Base-by-base conservation (phyloP, 768 basidiomycete species). In the Serendipita sp. region DNA sequence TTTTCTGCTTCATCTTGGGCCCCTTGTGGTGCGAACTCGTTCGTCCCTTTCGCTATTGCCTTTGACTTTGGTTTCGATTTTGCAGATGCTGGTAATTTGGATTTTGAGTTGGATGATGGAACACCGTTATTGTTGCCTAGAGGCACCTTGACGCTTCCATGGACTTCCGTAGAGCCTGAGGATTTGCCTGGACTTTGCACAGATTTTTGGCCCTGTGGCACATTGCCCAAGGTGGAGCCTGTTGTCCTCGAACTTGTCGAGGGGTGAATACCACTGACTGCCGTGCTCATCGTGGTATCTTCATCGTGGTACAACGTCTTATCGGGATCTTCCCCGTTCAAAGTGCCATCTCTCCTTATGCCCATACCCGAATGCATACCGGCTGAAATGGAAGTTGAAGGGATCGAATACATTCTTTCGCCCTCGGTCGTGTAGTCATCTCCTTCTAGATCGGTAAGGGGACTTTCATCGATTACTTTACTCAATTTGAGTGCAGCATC, bases 381-480 rank as follows among this genome's bases (percentile, higher is more conserved):
- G n/a, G 48, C 30, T 51, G n/a, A 46, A 46, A 18, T 5, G 30
- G n/a, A 51, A 2, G 48, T n/a, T n/a, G 48, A n/a, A 13, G 41
- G 41, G 13, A 41, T 23, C 8, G 48, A 8, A 32, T 60, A 60
- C 4, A n/a, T 36, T 8, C 56, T 23, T 60, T 60, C 56, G 4
- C 56, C 56, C 28, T 60, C 56, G 3, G 56, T 60, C 30, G 56
- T 60, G 35, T 60, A 60, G 10, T 62, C 70, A 51, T 75, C 86
- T 32, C 75, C 79, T 32, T 89, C 88, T 23, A 89, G 71, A 74
- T 91, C 90, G 7, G 88, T 89, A 56, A 82, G 76, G 7, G 89
- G 89, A 65, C 74, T 75, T 72, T 91, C 89, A 70, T 92, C 88
- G 66, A 89, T 70, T 41, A 91, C 87, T 69, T 79, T 79, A 11